These are phyloP conservation scores for Saccharomycopsis oosterbeekiorum DNA, from an alignment of 805 yeast species.

Conservation along the genomic window DNA sequence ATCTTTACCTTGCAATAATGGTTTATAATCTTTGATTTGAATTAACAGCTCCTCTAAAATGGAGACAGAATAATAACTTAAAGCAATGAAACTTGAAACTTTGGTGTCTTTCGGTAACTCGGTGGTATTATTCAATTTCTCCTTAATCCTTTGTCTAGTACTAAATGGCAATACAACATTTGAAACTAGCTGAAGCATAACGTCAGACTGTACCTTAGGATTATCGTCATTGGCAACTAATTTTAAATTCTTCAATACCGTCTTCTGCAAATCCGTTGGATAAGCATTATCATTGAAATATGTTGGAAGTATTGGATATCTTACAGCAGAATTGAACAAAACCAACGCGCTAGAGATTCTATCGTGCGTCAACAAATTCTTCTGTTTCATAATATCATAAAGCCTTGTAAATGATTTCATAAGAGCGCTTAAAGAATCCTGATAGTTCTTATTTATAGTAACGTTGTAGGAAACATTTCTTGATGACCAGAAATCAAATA, in stretches of 20 bases:
- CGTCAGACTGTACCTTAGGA: constrained; percentile 31
- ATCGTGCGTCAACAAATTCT: constrained; percentile 19
- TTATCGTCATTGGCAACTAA: constrained; percentile 24
- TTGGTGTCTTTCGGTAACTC: constrained; percentile 27
- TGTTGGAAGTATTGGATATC: constrained; percentile 65
- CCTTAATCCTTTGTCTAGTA: constrained; percentile 41
- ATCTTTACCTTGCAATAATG: constrained; percentile 31
- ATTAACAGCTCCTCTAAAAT: constrained; percentile 32
- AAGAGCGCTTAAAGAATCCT: constrained; percentile 49
- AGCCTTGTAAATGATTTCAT: constrained; percentile 44
- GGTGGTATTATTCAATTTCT: constrained; percentile 23
- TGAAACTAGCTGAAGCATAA: constrained; percentile 45
- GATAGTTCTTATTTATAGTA: constrained; percentile 33
- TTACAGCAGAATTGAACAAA: constrained; percentile 53
- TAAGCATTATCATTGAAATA: constrained; percentile 42
- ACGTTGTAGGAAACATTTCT: constrained; percentile 38
- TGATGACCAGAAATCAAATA: constrained; percentile 43
- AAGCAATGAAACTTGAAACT: constrained; percentile 56
- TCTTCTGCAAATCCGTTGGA: constrained; percentile 54
- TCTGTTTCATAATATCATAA: constrained; percentile 28
- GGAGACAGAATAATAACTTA: constrained; percentile 39
- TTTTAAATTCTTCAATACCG: constrained; percentile 43
- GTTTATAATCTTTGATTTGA: constrained; percentile 24
- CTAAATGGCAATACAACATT: constrained; percentile 53
- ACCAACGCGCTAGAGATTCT: constrained; percentile 41